Evolutionary conservation across 345 rosid genomes (phyloP).

Genomic region (Sisymbrium altissimum): DNA sequence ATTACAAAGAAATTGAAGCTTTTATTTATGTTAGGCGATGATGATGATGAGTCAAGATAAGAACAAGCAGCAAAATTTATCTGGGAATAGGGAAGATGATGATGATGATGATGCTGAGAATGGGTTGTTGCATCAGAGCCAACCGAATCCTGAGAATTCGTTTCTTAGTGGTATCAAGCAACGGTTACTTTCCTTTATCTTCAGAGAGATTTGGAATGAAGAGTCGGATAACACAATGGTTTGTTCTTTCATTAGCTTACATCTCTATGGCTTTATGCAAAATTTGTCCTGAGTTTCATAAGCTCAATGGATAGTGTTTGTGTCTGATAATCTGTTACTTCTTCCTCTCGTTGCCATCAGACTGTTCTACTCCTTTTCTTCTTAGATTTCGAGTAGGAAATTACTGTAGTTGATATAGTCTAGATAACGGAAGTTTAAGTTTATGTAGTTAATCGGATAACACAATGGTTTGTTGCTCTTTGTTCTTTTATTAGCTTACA

Average conservation of each 20-base stretch:
- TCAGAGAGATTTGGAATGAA: constrained; percentile 74
- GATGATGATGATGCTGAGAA: constrained; percentile 42
- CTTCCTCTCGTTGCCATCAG: not conserved
- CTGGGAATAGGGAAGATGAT: constrained; percentile 42
- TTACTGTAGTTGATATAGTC: too few species aligned
- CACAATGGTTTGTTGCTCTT: constrained; percentile 56
- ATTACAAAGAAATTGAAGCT: not conserved
- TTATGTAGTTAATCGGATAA: too few species aligned
- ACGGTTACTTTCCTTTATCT: constrained; percentile 87
- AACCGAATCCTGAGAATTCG: constrained; percentile 39
- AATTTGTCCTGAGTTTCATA: not conserved
- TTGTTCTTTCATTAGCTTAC: not conserved
- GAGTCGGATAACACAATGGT: constrained; percentile 69
- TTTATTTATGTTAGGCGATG: constrained; percentile 35
- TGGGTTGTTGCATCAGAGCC: constrained; percentile 37
- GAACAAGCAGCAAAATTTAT: constrained; percentile 42
- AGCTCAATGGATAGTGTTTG: not conserved
- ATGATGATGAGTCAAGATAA: constrained; percentile 48
- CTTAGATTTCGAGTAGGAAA: too few species aligned
- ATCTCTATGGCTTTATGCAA: not conserved
- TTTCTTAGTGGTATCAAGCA: constrained; percentile 90
- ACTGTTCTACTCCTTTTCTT: not conserved
- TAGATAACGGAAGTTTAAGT: too few species aligned
- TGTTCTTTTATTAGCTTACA: not conserved
- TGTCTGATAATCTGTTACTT: not conserved